A percentile compares a stretch with the other conserved stretches of the same genome.
These are phyloP conservation scores for Epichloe scottii DNA, from an alignment of 2,329 filamentous ascomycete genomes.

Conservation along the genomic window DNA sequence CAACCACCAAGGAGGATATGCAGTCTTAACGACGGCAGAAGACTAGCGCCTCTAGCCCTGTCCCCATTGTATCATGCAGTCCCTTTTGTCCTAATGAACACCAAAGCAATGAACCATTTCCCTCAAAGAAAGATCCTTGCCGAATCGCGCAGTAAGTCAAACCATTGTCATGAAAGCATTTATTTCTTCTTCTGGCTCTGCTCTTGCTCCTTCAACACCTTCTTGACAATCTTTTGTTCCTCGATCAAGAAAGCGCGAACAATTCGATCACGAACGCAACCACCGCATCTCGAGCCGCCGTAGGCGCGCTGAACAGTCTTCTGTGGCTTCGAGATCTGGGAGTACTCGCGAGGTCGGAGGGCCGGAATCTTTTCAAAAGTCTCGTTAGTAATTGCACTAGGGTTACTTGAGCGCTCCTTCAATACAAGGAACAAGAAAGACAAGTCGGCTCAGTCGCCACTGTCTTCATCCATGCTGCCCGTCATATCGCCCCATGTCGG, in stretches of 20 bases:
- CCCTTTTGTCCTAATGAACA: conserved; percentile 39
- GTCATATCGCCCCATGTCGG: background rate
- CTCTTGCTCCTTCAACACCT: conserved; percentile 99
- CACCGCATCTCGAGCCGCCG: conserved; percentile 94
- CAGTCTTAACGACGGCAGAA: conserved; percentile 33
- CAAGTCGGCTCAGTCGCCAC: background rate
- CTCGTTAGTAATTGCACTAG: conserved; percentile 8
- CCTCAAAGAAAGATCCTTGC: conserved; percentile 22
- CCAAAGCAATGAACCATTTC: conserved; percentile 38
- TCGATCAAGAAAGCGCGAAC: conserved; percentile 98
- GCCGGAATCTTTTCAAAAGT: conserved; percentile 63
- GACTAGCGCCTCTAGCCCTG: conserved; percentile 26
- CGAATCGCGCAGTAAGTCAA: conserved; percentile 22
- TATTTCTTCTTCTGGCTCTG: conserved; percentile 58
- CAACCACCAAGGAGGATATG: conserved; percentile 32
- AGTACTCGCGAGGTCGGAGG: conserved; percentile 95
- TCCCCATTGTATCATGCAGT: conserved; percentile 34
- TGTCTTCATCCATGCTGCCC: background rate
- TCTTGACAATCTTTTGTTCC: conserved; percentile 99
- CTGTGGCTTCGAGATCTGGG: conserved; percentile 93
- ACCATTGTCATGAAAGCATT: conserved; percentile 26
- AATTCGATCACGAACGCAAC: conserved; percentile 96
- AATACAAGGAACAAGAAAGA: background rate
- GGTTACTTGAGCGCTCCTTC: background rate
- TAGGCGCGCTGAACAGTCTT: conserved; percentile 99